Evolutionary conservation across 176 grass and related monocot species (phyloP).

Genomic region (Zea mays): DNA sequence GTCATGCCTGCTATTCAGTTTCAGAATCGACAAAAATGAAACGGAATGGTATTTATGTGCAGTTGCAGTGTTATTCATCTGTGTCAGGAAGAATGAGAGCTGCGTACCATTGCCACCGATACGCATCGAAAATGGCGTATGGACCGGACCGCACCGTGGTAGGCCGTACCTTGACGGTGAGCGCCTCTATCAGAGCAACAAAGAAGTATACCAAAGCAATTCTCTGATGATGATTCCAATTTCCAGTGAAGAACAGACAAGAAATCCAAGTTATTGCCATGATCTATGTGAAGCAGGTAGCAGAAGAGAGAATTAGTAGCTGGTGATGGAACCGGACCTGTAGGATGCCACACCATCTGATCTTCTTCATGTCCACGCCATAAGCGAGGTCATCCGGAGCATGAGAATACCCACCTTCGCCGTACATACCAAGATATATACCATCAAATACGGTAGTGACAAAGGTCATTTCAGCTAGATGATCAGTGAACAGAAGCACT

Average conservation of each 20-base stretch:
- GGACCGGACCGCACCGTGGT: conserved; percentile 29
- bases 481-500: background rate
- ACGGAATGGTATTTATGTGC: background rate
- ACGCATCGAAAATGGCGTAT: conserved; percentile 51
- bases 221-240: conserved; percentile 41
- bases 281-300: background rate
- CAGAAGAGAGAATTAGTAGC: background rate
- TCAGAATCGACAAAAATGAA: background rate
- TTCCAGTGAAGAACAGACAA: conserved; percentile 1
- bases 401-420: conserved; percentile 83
- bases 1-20: background rate
- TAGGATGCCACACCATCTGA: conserved; percentile 81
- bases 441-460: background rate
- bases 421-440: background rate
- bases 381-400: conserved; percentile 68
- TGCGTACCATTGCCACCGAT: conserved; percentile 66
- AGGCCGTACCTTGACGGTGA: conserved; percentile 50
- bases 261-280: background rate
- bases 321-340: conserved; percentile 46
- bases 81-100: background rate
- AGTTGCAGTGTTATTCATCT: background rate
- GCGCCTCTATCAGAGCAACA: conserved; percentile 61
- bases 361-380: conserved; percentile 77
- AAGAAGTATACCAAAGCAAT: conserved; percentile 76
- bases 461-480: background rate